Evolutionary conservation across 1,284 basidiomycete species (phyloP).

Genomic region (Apiotrichum veenhuisii): DNA sequence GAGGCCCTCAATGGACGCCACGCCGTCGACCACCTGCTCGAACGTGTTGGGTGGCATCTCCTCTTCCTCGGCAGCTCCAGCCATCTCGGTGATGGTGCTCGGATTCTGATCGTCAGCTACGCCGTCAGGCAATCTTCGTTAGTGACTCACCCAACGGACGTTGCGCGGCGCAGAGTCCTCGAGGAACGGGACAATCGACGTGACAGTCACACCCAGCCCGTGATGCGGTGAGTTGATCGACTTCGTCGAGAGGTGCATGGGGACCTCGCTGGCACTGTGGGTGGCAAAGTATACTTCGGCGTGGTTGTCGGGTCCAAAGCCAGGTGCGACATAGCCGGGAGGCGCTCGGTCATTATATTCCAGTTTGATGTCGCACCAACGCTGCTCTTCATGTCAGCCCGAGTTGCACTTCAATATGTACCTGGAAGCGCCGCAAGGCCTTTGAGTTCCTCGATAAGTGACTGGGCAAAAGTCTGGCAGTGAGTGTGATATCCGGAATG

Average conservation of each 20-base stretch:
- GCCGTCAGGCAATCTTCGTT: neutral
- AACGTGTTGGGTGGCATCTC: neutral
- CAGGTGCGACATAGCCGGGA: conserved; percentile 17
- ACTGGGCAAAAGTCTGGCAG: too few relatives aligned
- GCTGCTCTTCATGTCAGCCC: neutral
- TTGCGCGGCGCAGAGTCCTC: neutral
- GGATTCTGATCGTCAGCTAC: neutral
- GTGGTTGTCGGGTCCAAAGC: conserved; percentile 8
- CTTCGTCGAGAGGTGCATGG: neutral
- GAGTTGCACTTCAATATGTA: neutral
- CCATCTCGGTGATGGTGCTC: neutral
- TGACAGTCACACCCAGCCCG: conserved; percentile 12
- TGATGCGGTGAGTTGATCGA: conserved; percentile 15
- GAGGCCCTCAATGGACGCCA: neutral
- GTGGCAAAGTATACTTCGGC: conserved; percentile 16
- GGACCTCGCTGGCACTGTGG: conserved; percentile 8
- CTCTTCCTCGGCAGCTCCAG: neutral
- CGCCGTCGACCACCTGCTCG: neutral
- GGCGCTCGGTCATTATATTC: neutral
- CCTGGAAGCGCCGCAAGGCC: neutral
- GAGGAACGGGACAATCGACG: neutral
- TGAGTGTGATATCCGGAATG: too few relatives aligned
- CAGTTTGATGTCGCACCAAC: neutral
- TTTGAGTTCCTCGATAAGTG: neutral
- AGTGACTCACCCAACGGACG: neutral